Base-by-base conservation (phyloP, 176 grass and related monocot species). In the Oryza glaberrima region DNA sequence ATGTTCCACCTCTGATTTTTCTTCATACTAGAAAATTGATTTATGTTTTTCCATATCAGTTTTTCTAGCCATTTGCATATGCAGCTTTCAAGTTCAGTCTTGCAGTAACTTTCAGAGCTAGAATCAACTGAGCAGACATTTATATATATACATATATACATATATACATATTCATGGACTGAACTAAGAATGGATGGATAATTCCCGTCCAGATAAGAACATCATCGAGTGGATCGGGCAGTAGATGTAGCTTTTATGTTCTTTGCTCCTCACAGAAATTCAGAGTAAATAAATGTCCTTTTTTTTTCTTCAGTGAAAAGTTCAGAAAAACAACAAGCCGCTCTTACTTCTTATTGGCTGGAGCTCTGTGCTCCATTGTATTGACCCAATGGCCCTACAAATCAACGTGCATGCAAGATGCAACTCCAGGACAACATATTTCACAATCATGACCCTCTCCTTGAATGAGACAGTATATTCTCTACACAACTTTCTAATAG, bases 381-480 rank as follows among this genome's bases (percentile, higher is more conserved):
- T 67, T 67, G 23, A 47, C 22, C 43, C 9, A 13, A 13, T 66
- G 77, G 41, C 52, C 69, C 80, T 32, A 82, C 40, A 52, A 72
- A 72, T 72, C 69, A 64, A 20, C 69, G 13, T 64, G 80, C 81
- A 46, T 32, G 52, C 12, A 46, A 58, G 69, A 64, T 32, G 52
- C 12, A 46, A 58, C 68, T 72, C 80, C 14, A 82, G 17, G 49
- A 64, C 54, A 63, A 47, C 54, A 64, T 34, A 65, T 73, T 73
- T 83, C 81, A 47, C 70, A 65, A 83, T 75, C 71, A 49, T 73
- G 52, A 16, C 9, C 6, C 23, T 82, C 38, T 9, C 19, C 35
- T 30, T 45, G 80, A 73, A 63, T 46, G 69, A 11, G 52, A 82
- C 80, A 20, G 34, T 45, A 82, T 23, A 23, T 25, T 63, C 56